Evolutionary conservation across 75 land plant genomes (phyloP).

Genomic region (Cunninghamia lanceolata): DNA sequence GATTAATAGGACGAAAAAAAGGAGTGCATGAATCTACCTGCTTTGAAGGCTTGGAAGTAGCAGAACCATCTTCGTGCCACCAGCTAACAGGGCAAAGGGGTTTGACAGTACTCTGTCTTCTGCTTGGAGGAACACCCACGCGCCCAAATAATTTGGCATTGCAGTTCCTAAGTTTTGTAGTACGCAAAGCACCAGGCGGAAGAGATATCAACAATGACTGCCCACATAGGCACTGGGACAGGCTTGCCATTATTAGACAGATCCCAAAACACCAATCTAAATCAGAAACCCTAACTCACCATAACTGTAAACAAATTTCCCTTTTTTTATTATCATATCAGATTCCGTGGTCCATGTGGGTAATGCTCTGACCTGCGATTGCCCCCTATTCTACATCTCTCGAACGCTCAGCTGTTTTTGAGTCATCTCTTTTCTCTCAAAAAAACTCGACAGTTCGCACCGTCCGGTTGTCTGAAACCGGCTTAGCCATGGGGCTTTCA

Average conservation of each 20-base stretch:
- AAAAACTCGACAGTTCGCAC: too few species aligned
- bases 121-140: not conserved
- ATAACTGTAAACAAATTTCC: not conserved
- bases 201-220: not conserved
- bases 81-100: not conserved
- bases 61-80: conserved; percentile 1
- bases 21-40: not conserved
- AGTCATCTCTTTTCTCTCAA: too few species aligned
- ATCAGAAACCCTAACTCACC: not conserved
- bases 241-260: not conserved
- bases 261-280: not conserved
- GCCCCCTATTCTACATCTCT: too few species aligned
- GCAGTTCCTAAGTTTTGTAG: not conserved
- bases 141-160: not conserved
- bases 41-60: not conserved
- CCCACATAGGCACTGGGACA: conserved; percentile 4
- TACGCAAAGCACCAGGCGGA: not conserved
- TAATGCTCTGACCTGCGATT: too few species aligned
- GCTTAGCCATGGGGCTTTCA: too few species aligned
- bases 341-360: not conserved
- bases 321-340: not conserved
- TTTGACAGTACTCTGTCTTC: not conserved
- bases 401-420: too few species aligned
- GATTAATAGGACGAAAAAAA: too few species aligned
- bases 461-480: too few species aligned